Base-by-base conservation (phyloP, 352 stramenopile genomes). In the Phytophthora aleatoria region DNA sequence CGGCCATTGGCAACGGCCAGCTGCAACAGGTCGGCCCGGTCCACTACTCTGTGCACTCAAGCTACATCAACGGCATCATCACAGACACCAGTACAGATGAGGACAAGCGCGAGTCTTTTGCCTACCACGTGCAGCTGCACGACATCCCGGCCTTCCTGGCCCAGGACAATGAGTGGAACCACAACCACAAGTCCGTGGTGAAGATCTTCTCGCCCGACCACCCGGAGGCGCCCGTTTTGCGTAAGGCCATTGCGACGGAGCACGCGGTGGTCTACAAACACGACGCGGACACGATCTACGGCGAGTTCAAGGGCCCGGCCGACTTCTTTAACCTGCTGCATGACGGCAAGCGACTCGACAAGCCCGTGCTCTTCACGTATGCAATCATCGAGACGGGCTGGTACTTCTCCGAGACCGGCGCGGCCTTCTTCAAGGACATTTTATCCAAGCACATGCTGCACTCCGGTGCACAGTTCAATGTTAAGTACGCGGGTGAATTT, bases 401-500 rank as follows among this genome's bases (percentile, higher is more conserved):
- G 69, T 74, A 71, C 65, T 77, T 77, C 26, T 77, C 69, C 9
- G 69, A 77, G 52, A 77, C 69, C 4, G 69, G 69, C 0, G 69
- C 69, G 0, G 52, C 59, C 8, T 77, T 77, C 57, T 77, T 77
- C 41, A 77, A 77, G 51, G 69, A 77, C 43, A 77, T 77, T 30
- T 43, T 77, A 42, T 77, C 69, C 47, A 74, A 74, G 57, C 69
- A 77, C 66, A 74, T 77, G 69, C 54, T 77, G 47, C 69, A 77
- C 33, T 74, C 65, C 0, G 53, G 66, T 5, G 65, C 65, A 5
- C 33, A 47, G 28, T 68, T 74, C 24, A 63, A 54, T 10, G 69
- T 77, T 55, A 76, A 70, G 43, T 76, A 73, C 28, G 64, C 69
- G 0, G 69, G 65, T 4, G 69, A 77, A 38, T 77, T 77, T 51